These are phyloP conservation scores for Erythrophleum ivorense DNA, from an alignment of 331 rosid species.

Conservation along the genomic window DNA sequence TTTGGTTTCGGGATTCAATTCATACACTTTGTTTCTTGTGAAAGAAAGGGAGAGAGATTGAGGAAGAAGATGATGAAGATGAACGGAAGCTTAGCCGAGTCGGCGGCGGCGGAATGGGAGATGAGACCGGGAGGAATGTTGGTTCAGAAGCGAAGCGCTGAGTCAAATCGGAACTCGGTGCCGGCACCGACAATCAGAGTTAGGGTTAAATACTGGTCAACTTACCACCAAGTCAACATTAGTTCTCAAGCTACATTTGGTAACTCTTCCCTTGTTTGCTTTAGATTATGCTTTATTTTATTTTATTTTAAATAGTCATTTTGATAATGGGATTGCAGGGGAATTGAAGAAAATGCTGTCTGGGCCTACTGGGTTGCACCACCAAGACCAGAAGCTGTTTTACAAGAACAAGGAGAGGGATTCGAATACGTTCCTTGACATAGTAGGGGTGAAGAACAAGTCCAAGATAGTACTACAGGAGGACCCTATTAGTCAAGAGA, in stretches of 20 bases:
- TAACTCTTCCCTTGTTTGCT: neutral
- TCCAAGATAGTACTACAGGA: conserved; percentile 80
- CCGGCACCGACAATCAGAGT: conserved; percentile 72
- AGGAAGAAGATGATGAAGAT: conserved; percentile 74
- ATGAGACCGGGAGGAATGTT: conserved; percentile 97
- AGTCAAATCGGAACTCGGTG: conserved; percentile 62
- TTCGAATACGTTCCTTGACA: conserved; percentile 83
- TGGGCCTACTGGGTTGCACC: conserved; percentile 90
- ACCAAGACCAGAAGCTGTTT: conserved; percentile 86
- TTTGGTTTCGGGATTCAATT: neutral
- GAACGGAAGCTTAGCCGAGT: conserved; percentile 44
- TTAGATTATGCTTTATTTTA: neutral
- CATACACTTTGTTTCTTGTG: conserved; percentile 5
- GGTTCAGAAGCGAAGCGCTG: conserved; percentile 75
- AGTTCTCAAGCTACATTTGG: conserved; percentile 1
- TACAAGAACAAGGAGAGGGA: conserved; percentile 92
- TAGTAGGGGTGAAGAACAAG: conserved; percentile 81
- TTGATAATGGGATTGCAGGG: neutral
- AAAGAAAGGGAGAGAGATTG: conserved; percentile 24
- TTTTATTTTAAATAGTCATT: neutral
- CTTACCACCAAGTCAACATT: neutral
- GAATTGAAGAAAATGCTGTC: conserved; percentile 15
- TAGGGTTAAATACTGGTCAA: conserved; percentile 14
- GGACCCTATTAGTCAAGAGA: conserved; percentile 69
- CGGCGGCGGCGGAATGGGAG: conserved; percentile 80